phyloP scores from a whole-genome alignment of 148 eudicot genomes.

The Vaccinium macrocarpon region DNA sequence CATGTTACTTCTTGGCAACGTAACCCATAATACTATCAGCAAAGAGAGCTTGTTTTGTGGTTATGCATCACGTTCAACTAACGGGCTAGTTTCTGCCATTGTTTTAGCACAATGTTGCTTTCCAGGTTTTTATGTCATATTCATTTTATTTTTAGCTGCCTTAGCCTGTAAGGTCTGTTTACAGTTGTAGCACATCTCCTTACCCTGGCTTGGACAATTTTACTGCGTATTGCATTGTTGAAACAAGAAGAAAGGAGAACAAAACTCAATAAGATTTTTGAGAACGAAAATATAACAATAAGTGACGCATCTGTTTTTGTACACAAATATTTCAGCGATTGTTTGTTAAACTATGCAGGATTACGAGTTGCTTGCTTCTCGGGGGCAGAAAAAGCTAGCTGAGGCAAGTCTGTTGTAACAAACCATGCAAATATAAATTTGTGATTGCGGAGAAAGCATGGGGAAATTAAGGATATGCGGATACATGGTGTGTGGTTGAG shows the following conservation, averaged over 20 bases:
- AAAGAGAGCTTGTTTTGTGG: not conserved
- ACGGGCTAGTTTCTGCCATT: not conserved
- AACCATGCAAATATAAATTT: not conserved
- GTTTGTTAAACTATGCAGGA: conserved; percentile 47
- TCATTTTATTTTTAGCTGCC: not conserved
- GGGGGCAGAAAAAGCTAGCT: conserved; percentile 41
- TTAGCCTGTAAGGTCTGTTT: not conserved
- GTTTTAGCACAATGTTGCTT: not conserved
- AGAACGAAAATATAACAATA: not conserved
- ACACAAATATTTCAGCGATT: not conserved
- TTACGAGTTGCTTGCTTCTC: conserved; percentile 46
- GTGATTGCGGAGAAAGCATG: not conserved
- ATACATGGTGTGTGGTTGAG: not conserved
- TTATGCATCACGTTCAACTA: not conserved
- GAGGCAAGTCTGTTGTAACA: conserved; percentile 47
- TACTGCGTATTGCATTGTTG: not conserved
- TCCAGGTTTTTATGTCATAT: not conserved
- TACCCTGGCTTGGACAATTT: not conserved
- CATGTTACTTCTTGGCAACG: not conserved
- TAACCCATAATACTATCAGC: not conserved
- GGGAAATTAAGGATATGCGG: not conserved
- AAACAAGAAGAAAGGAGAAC: not conserved
- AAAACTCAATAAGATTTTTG: not conserved
- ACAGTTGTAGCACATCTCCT: not conserved
- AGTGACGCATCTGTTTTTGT: not conserved